Evolutionary conservation across 148 eudicot species (phyloP), one percentile per base, ranked within the genome.

Genomic region (Suaeda aralocaspica): DNA sequence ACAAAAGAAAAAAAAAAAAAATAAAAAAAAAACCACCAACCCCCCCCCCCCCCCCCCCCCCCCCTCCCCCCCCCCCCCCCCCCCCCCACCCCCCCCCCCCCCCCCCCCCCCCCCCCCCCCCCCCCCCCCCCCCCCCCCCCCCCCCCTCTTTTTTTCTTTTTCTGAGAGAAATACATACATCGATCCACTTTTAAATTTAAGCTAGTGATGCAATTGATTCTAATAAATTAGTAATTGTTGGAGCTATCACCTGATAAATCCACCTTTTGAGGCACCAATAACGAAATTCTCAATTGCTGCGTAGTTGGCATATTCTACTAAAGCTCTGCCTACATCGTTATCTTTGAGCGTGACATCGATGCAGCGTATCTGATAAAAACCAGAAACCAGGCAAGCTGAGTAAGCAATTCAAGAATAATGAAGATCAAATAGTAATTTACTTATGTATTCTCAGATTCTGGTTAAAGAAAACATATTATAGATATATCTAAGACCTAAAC

Each of bases 241-340:
- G 41, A 75, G 44, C 21, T 36, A 41, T 73, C 76, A 91, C 97
- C 87, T 89, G 65, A 91, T 79, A 75, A 92, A 80, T 73, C 96
- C 94, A 72, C 86, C 86, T 62, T 72, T 77, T 15, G 91, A 72
- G 51, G 89, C 86, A 41, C 98, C 98, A 72, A 92, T 83, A 59
- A 92, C 92, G 76, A 92, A 76, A 73, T 78, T 83, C 63, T 92
- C 94, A 39, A 92, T 88, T 39, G 90, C 96, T 66, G 92, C 88
- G 44, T 80, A 76, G 61, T 84, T 76, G 64, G 78, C 84, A 68
- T 88, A 92, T 53, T 92, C 98, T 58, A 77, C 53, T 67, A 92
- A 59, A 19, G 96, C 90, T 74, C 82, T 86, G 28, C 80, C 84
- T 52, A 85, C 72, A 57, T 90, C 88, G 28, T 81, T 69, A 66